These are phyloP conservation scores for Boletus subcaerulescens DNA, from an alignment of 768 basidiomycete species.

Conservation along the genomic window DNA sequence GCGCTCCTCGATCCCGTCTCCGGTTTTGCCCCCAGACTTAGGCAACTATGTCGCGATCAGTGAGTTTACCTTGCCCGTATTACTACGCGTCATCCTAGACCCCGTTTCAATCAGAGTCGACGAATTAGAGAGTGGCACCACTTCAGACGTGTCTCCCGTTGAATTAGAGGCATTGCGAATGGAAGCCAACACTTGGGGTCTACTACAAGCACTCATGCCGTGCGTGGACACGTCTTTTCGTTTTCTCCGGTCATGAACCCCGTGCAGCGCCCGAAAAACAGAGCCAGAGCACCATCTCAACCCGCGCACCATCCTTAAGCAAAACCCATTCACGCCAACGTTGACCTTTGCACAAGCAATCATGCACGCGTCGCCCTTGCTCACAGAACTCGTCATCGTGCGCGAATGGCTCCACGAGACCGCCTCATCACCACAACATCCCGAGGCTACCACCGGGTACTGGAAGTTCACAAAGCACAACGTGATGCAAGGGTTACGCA, in stretches of 20 bases:
- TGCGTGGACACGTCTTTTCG: conserved; percentile 36
- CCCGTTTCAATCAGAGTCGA: conserved; percentile 39
- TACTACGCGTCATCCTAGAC: neutral
- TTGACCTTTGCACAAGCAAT: conserved; percentile 72
- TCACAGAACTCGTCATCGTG: conserved; percentile 74
- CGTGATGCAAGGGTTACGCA: conserved; percentile 61
- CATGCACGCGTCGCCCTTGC: conserved; percentile 61
- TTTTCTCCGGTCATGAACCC: neutral
- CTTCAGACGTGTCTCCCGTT: conserved; percentile 37
- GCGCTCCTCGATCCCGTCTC: conserved; percentile 60
- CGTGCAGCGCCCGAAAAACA: conserved; percentile 63
- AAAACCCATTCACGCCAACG: conserved; percentile 83
- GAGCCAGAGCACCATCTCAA: conserved; percentile 45
- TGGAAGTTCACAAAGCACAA: conserved; percentile 80
- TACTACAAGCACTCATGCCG: conserved; percentile 77
- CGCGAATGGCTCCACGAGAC: conserved; percentile 89
- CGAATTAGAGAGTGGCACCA: conserved; percentile 46
- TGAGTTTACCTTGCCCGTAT: conserved; percentile 33
- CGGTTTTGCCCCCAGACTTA: conserved; percentile 68
- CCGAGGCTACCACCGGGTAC: conserved; percentile 78
- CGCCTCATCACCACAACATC: conserved; percentile 54
- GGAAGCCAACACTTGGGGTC: conserved; percentile 80
- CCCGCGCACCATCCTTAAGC: conserved; percentile 52
- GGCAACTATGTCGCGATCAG: conserved; percentile 53
- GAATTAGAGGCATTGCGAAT: conserved; percentile 64